These are phyloP conservation scores for Diutina sp. DNA, from an alignment of 1,139 yeast species.

Conservation along the genomic window DNA sequence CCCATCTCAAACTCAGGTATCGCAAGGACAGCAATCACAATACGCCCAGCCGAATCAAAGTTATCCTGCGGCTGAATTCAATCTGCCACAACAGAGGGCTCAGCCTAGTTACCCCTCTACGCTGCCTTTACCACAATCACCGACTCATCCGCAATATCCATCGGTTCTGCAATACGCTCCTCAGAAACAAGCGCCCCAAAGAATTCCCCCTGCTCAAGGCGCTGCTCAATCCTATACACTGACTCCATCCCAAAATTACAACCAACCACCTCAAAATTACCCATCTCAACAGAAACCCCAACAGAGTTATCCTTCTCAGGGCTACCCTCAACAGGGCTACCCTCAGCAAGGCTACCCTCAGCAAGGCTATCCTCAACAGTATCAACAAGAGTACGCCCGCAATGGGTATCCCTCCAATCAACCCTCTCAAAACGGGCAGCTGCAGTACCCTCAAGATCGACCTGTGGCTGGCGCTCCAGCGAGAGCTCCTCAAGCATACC, in stretches of 20 bases:
- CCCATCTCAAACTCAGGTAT: neutral
- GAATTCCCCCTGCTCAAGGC: slow-evolving; percentile 8
- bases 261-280: slow-evolving; percentile 3
- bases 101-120: neutral
- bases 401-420: slow-evolving; percentile 3
- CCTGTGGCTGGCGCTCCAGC: slow-evolving; percentile 5
- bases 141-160: neutral
- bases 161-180: neutral
- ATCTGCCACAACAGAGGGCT: slow-evolving; percentile 2
- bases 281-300: slow-evolving; percentile 3
- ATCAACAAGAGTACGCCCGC: slow-evolving; percentile 3
- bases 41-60: neutral
- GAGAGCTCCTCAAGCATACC: slow-evolving; percentile 3
- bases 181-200: slow-evolving; percentile 2
- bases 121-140: neutral
- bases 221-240: slow-evolving; percentile 6
- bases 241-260: slow-evolving; percentile 4
- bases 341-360: slow-evolving; percentile 1
- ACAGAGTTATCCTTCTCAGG: neutral
- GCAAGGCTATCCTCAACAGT: slow-evolving; percentile 3
- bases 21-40: slow-evolving; percentile 3
- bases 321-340: neutral
- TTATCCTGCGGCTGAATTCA: neutral
- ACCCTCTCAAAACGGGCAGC: slow-evolving; percentile 4
- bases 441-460: neutral